Evolutionary conservation across 495 filamentous ascomycete genomes (phyloP), one percentile per base, ranked within the genome.

Genomic region (Apodospora peruviana): DNA sequence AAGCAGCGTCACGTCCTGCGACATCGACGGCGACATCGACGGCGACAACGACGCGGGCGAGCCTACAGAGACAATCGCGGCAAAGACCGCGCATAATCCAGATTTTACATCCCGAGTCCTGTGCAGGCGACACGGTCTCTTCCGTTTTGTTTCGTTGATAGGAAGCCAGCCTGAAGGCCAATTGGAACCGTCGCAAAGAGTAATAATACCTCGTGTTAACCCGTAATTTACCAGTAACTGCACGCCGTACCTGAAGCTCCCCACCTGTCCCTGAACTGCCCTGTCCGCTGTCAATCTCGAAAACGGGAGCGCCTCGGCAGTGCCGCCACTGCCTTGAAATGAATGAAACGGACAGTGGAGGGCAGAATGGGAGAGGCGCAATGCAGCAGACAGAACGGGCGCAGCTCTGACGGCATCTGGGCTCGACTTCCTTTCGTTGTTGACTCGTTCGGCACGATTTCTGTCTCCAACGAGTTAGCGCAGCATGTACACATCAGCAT

Each of bases 141-240:
- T 34, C 44, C 44, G 44, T 12, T 47, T 32, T 24, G 24, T 18
- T 16, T 24, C 24, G 19, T 9, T 11, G 9, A 38, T 5, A 11
- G 20, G 14, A n/a, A 11, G 32, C 27, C 34, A 24, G 24, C 40
- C n/a, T 5, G 10, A 18, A 47, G 34, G 34, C 47, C 43, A 44
- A 51, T 40, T 25, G 40, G 48, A 40, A 35, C 5, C 12, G 39
- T 16, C 27, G 18, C 36, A 29, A 42, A 45, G 39, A 48, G 9
- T 18, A 50, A 48, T 50, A 58, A 55, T 52, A 49, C 45, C 41
- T 46, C 50, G 55, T 47, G 32, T 48, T 45, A n/a, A n/a, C n/a
- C n/a, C n/a, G n/a, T n/a, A 48, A 52, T 52, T 52, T 55, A 51
- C 47, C 55, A 51, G 43, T 47, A 14, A 32, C 14, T 32, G 37